Evolutionary conservation across 441 rosid species (phyloP), one percentile per base, ranked within the genome.

Genomic region (Erodium texanum): DNA sequence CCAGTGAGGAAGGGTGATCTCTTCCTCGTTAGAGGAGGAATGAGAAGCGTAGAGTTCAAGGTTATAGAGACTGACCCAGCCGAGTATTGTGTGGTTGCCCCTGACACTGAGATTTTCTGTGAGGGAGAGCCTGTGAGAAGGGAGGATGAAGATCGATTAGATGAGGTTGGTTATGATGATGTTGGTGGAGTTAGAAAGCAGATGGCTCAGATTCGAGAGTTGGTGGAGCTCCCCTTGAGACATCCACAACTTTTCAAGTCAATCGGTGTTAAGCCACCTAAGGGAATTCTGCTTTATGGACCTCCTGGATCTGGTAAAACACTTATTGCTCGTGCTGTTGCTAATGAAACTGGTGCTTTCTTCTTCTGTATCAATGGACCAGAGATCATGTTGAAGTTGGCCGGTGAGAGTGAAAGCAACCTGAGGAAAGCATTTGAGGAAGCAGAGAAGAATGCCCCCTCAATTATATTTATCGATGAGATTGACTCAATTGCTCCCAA

Each of bases 231-330:
- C 23, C 62, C 62, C 23, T 3, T 56, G 22, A 56, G 62, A 19
- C 62, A 56, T 20, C 62, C 62, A 56, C 62, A 56, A 20, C 62
- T 56, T 9, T 56, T 56, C 23, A 56, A 56, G 23, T 56, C 62
- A 2, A 56, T 56, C 9, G 62, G 62, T 56, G 62, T 56, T 3
- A 56, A 56, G 23, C 62, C 62, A 0, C 62, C 62, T 7, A 56
- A 56, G 8, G 62, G 62, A 18, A 56, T 56, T 20, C 23, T 56
- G 14, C 14, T 56, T 3, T 56, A 56, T 18, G 62, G 62, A 10
- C 62, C 62, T 56, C 62, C 62, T 56, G 62, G 62, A 18, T 56
- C 62, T 56, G 62, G 62, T 19, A 56, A 56, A 56, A 56, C 62
- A 19, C 62, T 56, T 20, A 56, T 56, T 20, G 62, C 62, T 7